These are phyloP conservation scores for Globisporangium ultimum DNA, from an alignment of 352 stramenopile species.

Conservation along the genomic window DNA sequence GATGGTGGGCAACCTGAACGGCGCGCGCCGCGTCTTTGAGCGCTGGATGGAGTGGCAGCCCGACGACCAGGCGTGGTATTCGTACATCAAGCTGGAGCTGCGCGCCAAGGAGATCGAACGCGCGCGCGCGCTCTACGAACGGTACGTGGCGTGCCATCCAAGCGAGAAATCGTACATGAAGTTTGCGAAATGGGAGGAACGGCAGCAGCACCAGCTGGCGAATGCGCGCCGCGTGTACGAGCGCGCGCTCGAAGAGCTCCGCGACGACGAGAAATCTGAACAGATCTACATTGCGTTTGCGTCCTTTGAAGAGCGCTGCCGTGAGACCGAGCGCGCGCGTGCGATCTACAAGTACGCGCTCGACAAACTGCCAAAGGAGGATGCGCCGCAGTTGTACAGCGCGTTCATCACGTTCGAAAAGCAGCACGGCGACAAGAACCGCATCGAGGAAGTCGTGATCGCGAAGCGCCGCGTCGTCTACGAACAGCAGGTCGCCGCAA, in stretches of 20 bases:
- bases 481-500: constrained; percentile 86
- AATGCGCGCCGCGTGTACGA: constrained; percentile 95
- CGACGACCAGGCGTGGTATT: constrained; percentile 97
- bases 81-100: constrained; percentile 98
- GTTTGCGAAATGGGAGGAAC: constrained; percentile 98
- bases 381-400: constrained; percentile 93
- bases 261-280: constrained; percentile 74
- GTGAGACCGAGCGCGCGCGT: constrained; percentile 90
- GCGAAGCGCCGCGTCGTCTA: constrained; percentile 95
- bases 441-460: constrained; percentile 96
- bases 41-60: constrained; percentile 97
- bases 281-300: constrained; percentile 94
- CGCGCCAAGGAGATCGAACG: constrained; percentile 82
- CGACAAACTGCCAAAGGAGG: constrained; percentile 77
- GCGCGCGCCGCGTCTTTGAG: constrained; percentile 95
- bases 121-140: constrained; percentile 92
- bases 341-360: constrained; percentile 88
- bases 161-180: constrained; percentile 94
- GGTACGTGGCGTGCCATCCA: constrained; percentile 92
- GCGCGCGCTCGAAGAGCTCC: constrained; percentile 90
- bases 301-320: constrained; percentile 96
- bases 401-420: constrained; percentile 98
- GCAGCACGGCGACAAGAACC: constrained; percentile 95
- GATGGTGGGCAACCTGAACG: constrained; percentile 95
- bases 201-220: constrained; percentile 90